Percentiles rank a stretch among this genome's conserved stretches.
These are phyloP conservation scores for Colletotrichum sojae DNA, from an alignment of 2,329 filamentous ascomycete genomes.

Conservation along the genomic window DNA sequence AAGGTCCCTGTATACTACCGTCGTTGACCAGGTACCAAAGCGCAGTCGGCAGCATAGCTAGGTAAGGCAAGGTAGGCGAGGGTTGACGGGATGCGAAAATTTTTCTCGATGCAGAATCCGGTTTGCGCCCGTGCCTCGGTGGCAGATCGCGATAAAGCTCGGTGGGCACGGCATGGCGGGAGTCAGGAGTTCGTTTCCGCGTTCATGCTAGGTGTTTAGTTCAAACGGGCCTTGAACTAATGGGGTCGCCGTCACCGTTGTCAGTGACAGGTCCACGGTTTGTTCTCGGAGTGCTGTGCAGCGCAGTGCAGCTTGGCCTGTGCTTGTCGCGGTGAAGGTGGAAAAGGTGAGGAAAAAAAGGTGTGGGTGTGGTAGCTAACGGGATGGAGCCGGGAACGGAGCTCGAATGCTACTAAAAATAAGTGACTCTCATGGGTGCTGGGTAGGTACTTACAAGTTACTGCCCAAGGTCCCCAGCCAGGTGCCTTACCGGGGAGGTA, in stretches of 20 bases:
- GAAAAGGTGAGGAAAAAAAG: too few species aligned
- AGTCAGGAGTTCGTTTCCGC: slow-evolving; percentile 24
- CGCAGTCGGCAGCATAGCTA: background rate
- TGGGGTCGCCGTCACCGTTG: slow-evolving; percentile 36
- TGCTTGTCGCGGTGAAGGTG: too few species aligned
- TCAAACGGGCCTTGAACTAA: slow-evolving; percentile 37
- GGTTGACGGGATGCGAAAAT: slow-evolving; percentile 21
- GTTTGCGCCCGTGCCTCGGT: slow-evolving; percentile 1
- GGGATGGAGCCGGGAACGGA: slow-evolving; percentile 24
- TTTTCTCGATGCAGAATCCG: slow-evolving; percentile 12
- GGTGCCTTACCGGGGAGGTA: background rate
- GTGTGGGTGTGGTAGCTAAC: slow-evolving; percentile 23
- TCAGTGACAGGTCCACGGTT: background rate
- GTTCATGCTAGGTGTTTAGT: slow-evolving; percentile 22
- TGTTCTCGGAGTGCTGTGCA: background rate
- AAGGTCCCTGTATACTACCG: background rate
- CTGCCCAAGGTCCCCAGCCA: background rate
- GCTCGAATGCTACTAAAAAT: slow-evolving; percentile 34
- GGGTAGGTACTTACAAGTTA: background rate
- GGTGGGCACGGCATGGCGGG: background rate
- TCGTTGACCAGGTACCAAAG: background rate
- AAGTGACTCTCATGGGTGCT: background rate
- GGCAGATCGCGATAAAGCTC: slow-evolving; percentile 1
- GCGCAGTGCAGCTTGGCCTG: too few species aligned
- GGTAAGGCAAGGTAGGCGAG: background rate